Base-by-base conservation (phyloP, 176 grass and related monocot species). In the Melocanna baccifera region DNA sequence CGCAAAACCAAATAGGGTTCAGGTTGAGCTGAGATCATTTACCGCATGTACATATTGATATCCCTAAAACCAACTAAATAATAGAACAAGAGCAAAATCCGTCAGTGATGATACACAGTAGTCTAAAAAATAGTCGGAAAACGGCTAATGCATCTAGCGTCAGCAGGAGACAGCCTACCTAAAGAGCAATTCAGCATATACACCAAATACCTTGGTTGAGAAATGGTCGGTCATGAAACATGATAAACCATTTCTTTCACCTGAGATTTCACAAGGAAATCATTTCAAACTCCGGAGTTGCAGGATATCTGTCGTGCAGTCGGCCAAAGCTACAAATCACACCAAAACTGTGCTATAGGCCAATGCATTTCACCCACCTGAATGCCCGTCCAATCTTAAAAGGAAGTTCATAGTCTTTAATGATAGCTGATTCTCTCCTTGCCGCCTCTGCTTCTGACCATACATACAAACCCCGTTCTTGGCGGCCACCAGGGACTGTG, bases 391-490 rank as follows among this genome's bases (percentile, higher is more conserved):
- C 93, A 43, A 96, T 89, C 82, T 92, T 94, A 42, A 96, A 99
- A 85, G 96, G 96, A 62, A 99, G 81, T 22, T 90, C 87, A 65
- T 99, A 99, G 46, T 99, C 96, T 84, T 87, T 89, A 62, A 91
- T 71, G 29, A 86, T 69, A 79, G 93, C 70, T 22, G 88, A 57
- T 78, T 99, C 97, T 87, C 89, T 87, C 83, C 73, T 97, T 26
- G 89, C 88, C 0, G 62, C 88, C 87, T 96, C 97, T 59, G 81
- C 56, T 67, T 94, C 89, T 75, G 93, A 98, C 96, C 97, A 99
- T 25, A 99, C 89, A 89, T 99, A 99, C 75, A 94, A 71, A 10
- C 97, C 97, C 29, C 97, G 89, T 83, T 99, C 97, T 89, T 90
- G 88, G 28, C 18, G 69, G 20, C 97, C 84, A 39, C 93, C 97